Evolutionary conservation across 495 filamentous ascomycete species (phyloP).

Genomic region (Talaromyces ruber): DNA sequence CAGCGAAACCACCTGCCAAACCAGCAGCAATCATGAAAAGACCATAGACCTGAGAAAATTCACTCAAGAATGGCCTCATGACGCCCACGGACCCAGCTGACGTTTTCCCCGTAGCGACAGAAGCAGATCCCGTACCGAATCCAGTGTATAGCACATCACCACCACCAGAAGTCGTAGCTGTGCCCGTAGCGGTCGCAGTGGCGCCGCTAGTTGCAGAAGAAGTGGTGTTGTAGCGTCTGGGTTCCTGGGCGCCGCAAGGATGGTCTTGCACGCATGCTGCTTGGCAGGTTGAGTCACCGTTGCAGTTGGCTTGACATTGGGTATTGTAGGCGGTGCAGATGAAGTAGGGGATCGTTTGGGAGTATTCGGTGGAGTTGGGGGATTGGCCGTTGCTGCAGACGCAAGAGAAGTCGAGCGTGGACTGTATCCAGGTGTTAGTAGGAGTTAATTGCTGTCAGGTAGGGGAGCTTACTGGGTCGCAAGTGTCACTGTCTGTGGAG

Average conservation of each 20-base stretch:
- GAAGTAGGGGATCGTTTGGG: conserved; percentile 79
- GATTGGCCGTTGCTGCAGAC: conserved; percentile 62
- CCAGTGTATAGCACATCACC: conserved; percentile 36
- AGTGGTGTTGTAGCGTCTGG: conserved; percentile 51
- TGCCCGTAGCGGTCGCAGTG: conserved; percentile 25
- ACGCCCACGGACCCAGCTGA: conserved; percentile 16
- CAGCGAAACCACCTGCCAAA: conserved; percentile 55
- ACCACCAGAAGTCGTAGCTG: conserved; percentile 22
- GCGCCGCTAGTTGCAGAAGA: conserved; percentile 43
- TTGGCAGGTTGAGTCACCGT: conserved; percentile 49
- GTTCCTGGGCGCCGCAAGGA: conserved; percentile 73
- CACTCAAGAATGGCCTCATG: conserved; percentile 30
- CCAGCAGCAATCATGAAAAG: conserved; percentile 45
- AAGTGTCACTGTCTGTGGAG: conserved; percentile 50
- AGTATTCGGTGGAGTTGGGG: conserved; percentile 77
- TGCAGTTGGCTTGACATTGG: conserved; percentile 60
- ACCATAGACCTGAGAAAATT: conserved; percentile 51
- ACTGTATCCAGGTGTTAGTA: background rate
- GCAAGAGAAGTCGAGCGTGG: conserved; percentile 58
- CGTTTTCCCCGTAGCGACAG: conserved; percentile 23
- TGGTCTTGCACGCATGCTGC: conserved; percentile 57
- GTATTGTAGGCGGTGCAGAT: conserved; percentile 64
- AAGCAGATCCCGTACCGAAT: conserved; percentile 33
- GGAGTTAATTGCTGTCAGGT: background rate
- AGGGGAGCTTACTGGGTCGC: conserved; percentile 54